Evolutionary conservation across 73 alveolate species (phyloP).

Genomic region (Urostyla sp.): DNA sequence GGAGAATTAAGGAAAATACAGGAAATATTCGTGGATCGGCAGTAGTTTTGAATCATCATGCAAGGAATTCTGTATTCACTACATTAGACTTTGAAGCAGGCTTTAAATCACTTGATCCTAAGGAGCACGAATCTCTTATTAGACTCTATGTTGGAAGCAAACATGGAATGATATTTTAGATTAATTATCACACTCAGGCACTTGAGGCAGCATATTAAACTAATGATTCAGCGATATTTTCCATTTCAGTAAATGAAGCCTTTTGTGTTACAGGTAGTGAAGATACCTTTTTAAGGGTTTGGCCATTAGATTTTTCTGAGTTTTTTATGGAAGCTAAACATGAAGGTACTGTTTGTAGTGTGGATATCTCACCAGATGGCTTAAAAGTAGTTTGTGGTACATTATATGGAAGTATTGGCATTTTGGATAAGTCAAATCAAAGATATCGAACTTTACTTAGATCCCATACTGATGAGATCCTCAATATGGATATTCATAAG

Average conservation of each 20-base stretch:
- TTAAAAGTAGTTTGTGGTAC: conserved; percentile 95
- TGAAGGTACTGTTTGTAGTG: conserved; percentile 93
- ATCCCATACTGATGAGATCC: conserved; percentile 90
- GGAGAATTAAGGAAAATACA: conserved; percentile 97
- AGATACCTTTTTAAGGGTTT: conserved; percentile 92
- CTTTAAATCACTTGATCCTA: conserved; percentile 74
- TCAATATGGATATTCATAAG: conserved; percentile 65
- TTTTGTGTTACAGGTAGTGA: conserved; percentile 96
- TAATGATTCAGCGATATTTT: conserved; percentile 88
- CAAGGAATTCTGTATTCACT: conserved; percentile 92
- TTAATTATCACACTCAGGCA: conserved; percentile 75
- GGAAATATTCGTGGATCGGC: conserved; percentile 91
- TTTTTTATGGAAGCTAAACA: conserved; percentile 97
- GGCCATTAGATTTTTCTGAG: conserved; percentile 97
- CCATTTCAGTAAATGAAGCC: conserved; percentile 91
- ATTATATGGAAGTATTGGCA: conserved; percentile 89
- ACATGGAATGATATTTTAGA: conserved; percentile 77
- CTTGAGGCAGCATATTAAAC: conserved; percentile 86
- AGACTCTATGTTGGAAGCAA: conserved; percentile 79
- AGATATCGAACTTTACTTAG: conserved; percentile 92
- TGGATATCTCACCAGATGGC: conserved; percentile 94
- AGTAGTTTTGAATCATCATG: conserved; percentile 93
- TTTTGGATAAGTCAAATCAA: conserved; percentile 88
- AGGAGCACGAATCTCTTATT: conserved; percentile 66
- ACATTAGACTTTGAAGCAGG: conserved; percentile 91